Conservation (phyloP, 495 filamentous ascomycete genomes). For the Patellaria atrata region DNA sequence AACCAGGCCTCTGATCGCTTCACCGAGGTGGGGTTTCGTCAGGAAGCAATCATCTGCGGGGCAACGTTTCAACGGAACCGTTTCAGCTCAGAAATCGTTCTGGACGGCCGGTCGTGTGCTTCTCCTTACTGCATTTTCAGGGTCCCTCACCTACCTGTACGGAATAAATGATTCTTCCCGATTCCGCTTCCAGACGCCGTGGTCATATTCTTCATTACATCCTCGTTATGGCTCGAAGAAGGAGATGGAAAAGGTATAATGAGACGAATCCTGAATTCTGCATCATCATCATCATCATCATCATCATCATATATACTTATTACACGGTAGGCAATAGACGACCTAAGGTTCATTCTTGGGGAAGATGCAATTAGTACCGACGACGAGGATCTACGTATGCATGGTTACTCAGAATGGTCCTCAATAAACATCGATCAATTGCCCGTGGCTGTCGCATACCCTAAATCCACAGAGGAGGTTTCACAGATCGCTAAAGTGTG, state of each 20-base stretch:
- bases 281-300: too few relatives aligned
- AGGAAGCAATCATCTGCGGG: conserved; percentile 13
- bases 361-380: conserved; percentile 72
- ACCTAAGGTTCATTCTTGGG: conserved; percentile 32
- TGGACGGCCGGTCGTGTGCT: conserved; percentile 27
- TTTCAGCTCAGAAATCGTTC: conserved; percentile 15
- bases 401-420: conserved; percentile 87
- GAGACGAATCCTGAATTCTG: background rate
- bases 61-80: conserved; percentile 6
- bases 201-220: conserved; percentile 5
- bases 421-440: conserved; percentile 63
- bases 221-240: conserved; percentile 23
- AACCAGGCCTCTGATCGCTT: conserved; percentile 12
- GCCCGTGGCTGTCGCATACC: conserved; percentile 71
- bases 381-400: conserved; percentile 60
- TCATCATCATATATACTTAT: conserved; percentile 6
- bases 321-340: conserved; percentile 24
- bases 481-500: conserved; percentile 67
- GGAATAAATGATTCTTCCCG: conserved; percentile 18
- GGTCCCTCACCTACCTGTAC: conserved; percentile 21
- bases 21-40: conserved; percentile 13
- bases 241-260: conserved; percentile 25
- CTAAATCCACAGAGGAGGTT: conserved; percentile 65
- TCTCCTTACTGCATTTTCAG: conserved; percentile 25
- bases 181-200: conserved; percentile 7